Conservation (phyloP, 306 rosid species). For the Quercus berberidifolia region DNA sequence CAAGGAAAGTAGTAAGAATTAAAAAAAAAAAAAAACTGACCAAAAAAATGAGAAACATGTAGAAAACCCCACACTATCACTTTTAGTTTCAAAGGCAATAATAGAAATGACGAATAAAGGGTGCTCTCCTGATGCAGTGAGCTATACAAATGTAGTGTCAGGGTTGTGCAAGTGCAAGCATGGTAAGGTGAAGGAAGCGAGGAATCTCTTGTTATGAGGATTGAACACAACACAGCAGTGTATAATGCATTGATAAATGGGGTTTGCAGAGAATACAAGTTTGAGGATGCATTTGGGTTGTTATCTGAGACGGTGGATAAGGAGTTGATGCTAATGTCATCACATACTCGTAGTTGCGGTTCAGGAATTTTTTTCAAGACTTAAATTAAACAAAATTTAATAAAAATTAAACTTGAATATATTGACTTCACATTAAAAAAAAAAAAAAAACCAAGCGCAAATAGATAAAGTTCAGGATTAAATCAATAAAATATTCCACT, state of each 20-base stretch:
- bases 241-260: constrained; percentile 81
- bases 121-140: constrained; percentile 63
- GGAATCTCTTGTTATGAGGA: constrained; percentile 36
- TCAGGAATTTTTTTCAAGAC: no score
- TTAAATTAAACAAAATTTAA: no score
- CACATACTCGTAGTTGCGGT: constrained; percentile 46
- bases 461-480: no score
- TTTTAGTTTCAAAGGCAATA: no score
- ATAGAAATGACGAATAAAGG: constrained; percentile 79
- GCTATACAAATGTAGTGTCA: constrained; percentile 63
- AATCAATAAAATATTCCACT: no score
- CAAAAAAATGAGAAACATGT: no score
- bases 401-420: no score
- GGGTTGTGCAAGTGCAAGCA: constrained; percentile 42
- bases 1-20: constrained; percentile 26
- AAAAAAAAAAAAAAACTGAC: no score
- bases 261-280: constrained; percentile 49
- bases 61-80: no score
- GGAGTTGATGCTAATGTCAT: constrained; percentile 68
- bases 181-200: constrained; percentile 59
- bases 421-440: no score
- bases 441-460: no score
- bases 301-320: constrained; percentile 55
- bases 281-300: constrained; percentile 56
- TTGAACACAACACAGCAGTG: constrained; percentile 53